A percentile compares a stretch with the other conserved stretches of the same genome.
phyloP scores from a whole-genome alignment of 306 rosid genomes.

The Sesbania bispinosa region DNA sequence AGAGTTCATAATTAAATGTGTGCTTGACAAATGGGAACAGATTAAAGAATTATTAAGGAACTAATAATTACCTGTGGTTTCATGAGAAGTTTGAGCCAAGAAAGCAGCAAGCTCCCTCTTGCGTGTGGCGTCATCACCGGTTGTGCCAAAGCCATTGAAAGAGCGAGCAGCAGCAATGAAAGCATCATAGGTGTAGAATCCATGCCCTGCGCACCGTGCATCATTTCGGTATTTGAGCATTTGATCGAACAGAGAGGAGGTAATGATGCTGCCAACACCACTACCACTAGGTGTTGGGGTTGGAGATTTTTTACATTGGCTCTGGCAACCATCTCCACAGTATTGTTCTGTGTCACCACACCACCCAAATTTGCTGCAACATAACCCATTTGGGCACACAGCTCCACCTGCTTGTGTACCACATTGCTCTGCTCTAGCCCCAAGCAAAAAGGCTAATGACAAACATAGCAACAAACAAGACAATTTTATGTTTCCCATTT shows the following conservation, averaged over 20 bases:
- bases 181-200: constrained; percentile 52
- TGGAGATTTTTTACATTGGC: constrained; percentile 33
- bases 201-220: constrained; percentile 27
- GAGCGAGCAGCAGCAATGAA: constrained; percentile 52
- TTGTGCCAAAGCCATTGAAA: constrained; percentile 44
- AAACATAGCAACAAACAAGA: background rate
- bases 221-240: constrained; percentile 58
- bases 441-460: background rate
- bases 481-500: constrained; percentile 22
- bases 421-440: constrained; percentile 40
- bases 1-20: no score
- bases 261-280: constrained; percentile 30
- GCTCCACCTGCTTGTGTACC: constrained; percentile 50
- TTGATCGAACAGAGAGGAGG: constrained; percentile 25
- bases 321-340: constrained; percentile 41
- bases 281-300: background rate
- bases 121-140: constrained; percentile 45
- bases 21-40: no score
- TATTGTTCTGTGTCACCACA: constrained; percentile 36
- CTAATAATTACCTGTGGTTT: constrained; percentile 42
- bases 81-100: constrained; percentile 75
- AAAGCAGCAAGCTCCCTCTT: constrained; percentile 72
- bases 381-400: constrained; percentile 36
- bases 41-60: no score
- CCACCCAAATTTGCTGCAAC: constrained; percentile 50